Percentiles rank a stretch among this genome's conserved stretches.
phyloP scores from a whole-genome alignment of 2,329 filamentous ascomycete species.

The Thermoascus crustaceus region DNA sequence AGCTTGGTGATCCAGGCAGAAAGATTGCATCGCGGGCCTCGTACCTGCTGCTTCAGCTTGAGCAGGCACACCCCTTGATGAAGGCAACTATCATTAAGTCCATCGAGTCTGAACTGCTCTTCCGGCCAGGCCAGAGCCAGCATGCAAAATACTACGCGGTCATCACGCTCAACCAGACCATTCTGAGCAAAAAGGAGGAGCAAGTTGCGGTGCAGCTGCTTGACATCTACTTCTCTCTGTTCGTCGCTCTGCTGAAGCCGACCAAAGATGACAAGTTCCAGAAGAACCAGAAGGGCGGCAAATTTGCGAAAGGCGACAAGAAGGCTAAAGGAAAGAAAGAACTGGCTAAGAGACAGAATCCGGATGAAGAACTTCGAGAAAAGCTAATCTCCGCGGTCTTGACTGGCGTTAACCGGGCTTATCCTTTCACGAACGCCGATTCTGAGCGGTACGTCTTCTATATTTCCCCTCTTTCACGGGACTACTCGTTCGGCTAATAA shows the following conservation, averaged over 20 bases:
- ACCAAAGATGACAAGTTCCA: conserved; percentile 31
- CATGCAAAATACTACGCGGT: conserved; percentile 93
- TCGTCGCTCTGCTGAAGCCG: conserved; percentile 71
- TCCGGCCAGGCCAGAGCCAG: conserved; percentile 76
- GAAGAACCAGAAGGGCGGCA: conserved; percentile 27
- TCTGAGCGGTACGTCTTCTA: conserved; percentile 54
- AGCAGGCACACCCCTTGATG: conserved; percentile 87
- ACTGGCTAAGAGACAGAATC: conserved; percentile 27
- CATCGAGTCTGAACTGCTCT: conserved; percentile 79
- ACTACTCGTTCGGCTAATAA: conserved; percentile 18
- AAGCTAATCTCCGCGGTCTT: conserved; percentile 88
- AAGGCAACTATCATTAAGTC: conserved; percentile 76
- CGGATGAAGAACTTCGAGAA: conserved; percentile 66
- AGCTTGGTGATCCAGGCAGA: conserved; percentile 87
- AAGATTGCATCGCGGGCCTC: conserved; percentile 93
- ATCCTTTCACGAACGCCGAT: conserved; percentile 81
- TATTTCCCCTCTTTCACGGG: conserved; percentile 3
- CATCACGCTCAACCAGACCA: conserved; percentile 95
- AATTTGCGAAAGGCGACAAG: conserved; percentile 39
- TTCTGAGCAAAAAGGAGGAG: conserved; percentile 76
- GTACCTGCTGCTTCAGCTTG: conserved; percentile 83
- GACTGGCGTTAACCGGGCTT: conserved; percentile 90
- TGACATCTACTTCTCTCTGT: conserved; percentile 86
- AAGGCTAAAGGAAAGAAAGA: conserved; percentile 41
- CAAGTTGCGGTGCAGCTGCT: conserved; percentile 71